Conservation (phyloP, 2,329 filamentous ascomycete species). For the Epichloe sylvatica region DNA sequence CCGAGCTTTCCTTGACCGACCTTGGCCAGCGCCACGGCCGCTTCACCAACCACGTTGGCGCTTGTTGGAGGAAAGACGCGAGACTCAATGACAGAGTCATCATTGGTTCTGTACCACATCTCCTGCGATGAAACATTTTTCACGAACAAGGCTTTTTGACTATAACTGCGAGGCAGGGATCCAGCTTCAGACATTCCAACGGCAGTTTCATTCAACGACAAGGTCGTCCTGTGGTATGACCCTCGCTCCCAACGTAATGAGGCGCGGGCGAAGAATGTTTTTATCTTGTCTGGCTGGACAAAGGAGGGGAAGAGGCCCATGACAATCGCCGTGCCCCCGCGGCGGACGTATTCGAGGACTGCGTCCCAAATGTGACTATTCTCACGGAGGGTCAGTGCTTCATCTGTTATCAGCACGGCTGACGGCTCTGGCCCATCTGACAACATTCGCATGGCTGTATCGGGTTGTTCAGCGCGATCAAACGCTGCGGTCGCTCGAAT, state of each 20-base stretch:
- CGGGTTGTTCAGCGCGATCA: background rate
- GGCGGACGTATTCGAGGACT: slow-evolving; percentile 8
- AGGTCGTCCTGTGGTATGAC: slow-evolving; percentile 10
- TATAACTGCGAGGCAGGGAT: slow-evolving; percentile 12
- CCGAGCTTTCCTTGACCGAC: slow-evolving; percentile 17
- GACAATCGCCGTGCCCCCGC: background rate
- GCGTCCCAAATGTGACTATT: slow-evolving; percentile 7
- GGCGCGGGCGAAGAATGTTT: slow-evolving; percentile 10
- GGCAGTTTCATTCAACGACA: slow-evolving; percentile 10
- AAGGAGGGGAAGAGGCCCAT: no score
- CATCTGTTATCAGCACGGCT: slow-evolving; percentile 8
- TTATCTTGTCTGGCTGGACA: no score
- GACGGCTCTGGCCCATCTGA: slow-evolving; percentile 2
- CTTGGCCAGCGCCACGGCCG: slow-evolving; percentile 12
- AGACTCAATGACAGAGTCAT: slow-evolving; percentile 3
- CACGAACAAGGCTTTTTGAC: slow-evolving; percentile 15
- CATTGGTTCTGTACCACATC: slow-evolving; percentile 12
- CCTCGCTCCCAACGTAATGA: slow-evolving; percentile 12
- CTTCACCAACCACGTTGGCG: slow-evolving; percentile 4
- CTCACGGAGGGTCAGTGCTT: slow-evolving; percentile 4
- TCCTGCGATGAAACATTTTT: slow-evolving; percentile 11
- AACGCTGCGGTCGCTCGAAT: slow-evolving; percentile 4
- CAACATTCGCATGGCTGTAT: slow-evolving; percentile 3
- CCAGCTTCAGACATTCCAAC: slow-evolving; percentile 5
- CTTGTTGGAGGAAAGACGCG: no score